Conservation (phyloP, 1,139 yeast species). For the Saccharomyces hybrid region DNA sequence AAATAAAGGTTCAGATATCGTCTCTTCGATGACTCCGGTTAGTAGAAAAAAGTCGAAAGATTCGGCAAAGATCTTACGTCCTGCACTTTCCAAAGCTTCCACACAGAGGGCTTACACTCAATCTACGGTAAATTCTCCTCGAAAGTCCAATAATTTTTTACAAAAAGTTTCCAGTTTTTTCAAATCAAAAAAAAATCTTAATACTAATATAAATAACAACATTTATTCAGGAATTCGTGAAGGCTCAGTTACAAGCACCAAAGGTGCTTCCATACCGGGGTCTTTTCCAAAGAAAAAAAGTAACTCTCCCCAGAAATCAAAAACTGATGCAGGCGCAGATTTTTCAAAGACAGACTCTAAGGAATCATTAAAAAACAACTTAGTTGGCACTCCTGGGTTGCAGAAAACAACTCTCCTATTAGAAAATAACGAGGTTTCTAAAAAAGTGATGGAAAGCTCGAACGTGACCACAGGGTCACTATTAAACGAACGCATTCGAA, state of each 20-base stretch:
- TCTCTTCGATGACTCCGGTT: slow-evolving; percentile 1
- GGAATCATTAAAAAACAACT: background rate
- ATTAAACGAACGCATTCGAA: slow-evolving; percentile 1
- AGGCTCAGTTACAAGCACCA: background rate
- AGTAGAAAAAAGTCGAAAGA: slow-evolving; percentile 2
- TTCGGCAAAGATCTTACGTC: background rate
- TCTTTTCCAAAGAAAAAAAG: background rate
- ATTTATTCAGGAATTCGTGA: background rate
- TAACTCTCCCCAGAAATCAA: background rate
- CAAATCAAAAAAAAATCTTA: background rate
- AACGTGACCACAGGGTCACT: background rate
- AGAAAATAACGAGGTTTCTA: background rate
- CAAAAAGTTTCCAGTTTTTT: background rate
- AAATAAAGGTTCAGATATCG: slow-evolving; percentile 10
- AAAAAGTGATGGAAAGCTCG: slow-evolving; percentile 2
- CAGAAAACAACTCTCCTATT: background rate
- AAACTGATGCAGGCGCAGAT: background rate
- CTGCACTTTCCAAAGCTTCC: background rate
- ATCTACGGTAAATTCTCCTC: background rate
- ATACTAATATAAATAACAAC: background rate
- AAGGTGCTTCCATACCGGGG: slow-evolving; percentile 2
- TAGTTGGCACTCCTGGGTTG: background rate
- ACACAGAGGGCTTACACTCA: background rate
- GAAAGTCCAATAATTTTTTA: background rate
- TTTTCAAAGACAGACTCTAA: background rate